Percentiles rank a stretch among this genome's conserved stretches.
Conservation (phyloP, 768 basidiomycete species). For the Tephrocybe rancida region DNA sequence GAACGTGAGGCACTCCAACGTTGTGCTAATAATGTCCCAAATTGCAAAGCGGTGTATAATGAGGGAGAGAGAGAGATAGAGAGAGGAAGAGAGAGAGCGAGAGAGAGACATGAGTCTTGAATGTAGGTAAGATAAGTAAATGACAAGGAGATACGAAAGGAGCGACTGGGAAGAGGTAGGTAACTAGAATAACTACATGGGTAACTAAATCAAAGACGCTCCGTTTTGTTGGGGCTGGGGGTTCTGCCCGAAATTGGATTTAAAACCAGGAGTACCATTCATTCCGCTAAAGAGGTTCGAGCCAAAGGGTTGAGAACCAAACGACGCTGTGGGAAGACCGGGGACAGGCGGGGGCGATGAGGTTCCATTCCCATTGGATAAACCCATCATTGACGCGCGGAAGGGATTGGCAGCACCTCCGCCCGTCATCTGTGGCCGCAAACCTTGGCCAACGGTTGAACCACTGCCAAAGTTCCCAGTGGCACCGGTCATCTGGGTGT, state of each 20-base stretch:
- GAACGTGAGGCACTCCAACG: conserved; percentile 5
- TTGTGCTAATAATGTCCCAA: conserved; percentile 14
- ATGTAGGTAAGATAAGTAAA: conserved; percentile 19
- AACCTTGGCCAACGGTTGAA: conserved; percentile 47
- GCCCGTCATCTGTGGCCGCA: conserved; percentile 67
- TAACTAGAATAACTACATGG: neutral
- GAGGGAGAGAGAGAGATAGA: conserved; percentile 14
- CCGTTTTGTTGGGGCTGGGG: conserved; percentile 44
- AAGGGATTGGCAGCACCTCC: conserved; percentile 67
- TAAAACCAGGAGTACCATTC: conserved; percentile 22
- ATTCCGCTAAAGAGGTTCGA: conserved; percentile 20
- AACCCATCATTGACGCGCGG: conserved; percentile 55
- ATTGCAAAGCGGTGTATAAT: conserved; percentile 14
- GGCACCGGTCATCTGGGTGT: conserved; percentile 38
- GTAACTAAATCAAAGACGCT: conserved; percentile 50
- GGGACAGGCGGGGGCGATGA: conserved; percentile 21
- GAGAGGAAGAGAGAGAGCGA: conserved; percentile 16
- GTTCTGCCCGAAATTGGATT: conserved; percentile 23
- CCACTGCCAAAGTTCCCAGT: conserved; percentile 39
- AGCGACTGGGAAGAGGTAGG: conserved; percentile 12
- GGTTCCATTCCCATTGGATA: conserved; percentile 8
- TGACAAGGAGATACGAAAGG: conserved; percentile 17
- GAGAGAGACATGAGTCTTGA: too few species aligned
- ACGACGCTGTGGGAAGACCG: conserved; percentile 12
- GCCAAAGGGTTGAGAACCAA: conserved; percentile 14